A percentile compares a stretch with the other conserved stretches of the same genome.
Conservation (phyloP, 2,329 filamentous ascomycete species). For the Colletotrichum brevisporum region DNA sequence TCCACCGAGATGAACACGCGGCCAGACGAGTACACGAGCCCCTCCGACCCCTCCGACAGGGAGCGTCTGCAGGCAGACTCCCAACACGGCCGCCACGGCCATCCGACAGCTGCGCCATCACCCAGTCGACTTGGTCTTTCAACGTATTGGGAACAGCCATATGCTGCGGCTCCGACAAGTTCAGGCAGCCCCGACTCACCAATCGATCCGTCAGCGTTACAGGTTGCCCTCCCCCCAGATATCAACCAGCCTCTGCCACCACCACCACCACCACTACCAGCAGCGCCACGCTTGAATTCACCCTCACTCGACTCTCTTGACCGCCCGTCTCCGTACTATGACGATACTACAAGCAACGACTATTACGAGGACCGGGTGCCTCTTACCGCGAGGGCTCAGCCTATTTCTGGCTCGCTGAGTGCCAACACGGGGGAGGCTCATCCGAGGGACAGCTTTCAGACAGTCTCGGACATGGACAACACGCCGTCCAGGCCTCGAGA, state of each 20-base stretch:
- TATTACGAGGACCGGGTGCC: slow-evolving; percentile 71
- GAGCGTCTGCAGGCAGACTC: slow-evolving; percentile 42
- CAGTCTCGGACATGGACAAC: slow-evolving; percentile 68
- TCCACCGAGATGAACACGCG: slow-evolving; percentile 36
- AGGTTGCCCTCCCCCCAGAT: slow-evolving; percentile 68
- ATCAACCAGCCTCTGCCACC: slow-evolving; percentile 52
- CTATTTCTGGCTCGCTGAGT: slow-evolving; percentile 65
- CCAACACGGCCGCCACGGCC: slow-evolving; percentile 30
- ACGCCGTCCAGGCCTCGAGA: slow-evolving; percentile 64
- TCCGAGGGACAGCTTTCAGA: slow-evolving; percentile 70
- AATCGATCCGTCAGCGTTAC: slow-evolving; percentile 67
- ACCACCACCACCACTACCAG: slow-evolving; percentile 32
- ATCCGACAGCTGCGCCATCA: slow-evolving; percentile 21
- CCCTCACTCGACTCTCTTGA: slow-evolving; percentile 49
- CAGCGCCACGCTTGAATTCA: slow-evolving; percentile 21
- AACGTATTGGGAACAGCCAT: slow-evolving; percentile 67
- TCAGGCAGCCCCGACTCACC: slow-evolving; percentile 60
- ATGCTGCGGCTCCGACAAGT: slow-evolving; percentile 55
- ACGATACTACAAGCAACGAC: slow-evolving; percentile 53
- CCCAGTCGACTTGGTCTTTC: slow-evolving; percentile 60
- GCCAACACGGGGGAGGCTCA: slow-evolving; percentile 57
- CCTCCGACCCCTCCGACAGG: slow-evolving; percentile 13
- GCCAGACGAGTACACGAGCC: slow-evolving; percentile 17
- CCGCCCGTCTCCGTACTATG: slow-evolving; percentile 51
- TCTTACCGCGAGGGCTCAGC: slow-evolving; percentile 68